Evolutionary conservation across 2,329 filamentous ascomycete species (phyloP).

Genomic region (Cladosporium sp.): DNA sequence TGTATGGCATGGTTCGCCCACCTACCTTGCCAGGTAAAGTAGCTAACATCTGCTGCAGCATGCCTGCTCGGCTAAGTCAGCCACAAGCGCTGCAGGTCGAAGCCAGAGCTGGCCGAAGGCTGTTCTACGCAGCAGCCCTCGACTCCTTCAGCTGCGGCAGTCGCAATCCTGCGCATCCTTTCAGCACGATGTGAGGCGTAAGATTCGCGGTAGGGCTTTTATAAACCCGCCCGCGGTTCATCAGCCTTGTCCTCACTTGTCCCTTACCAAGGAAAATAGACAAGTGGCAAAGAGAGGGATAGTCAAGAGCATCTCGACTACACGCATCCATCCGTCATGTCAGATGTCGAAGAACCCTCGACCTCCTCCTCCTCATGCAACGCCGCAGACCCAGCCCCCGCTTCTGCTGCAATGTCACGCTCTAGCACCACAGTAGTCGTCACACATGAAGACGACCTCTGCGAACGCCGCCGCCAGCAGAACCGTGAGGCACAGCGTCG

Average conservation of each 20-base stretch:
- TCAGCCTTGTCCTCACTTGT: no score
- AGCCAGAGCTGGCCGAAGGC: not conserved
- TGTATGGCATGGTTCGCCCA: not conserved
- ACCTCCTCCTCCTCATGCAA: not conserved
- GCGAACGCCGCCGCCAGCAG: not conserved
- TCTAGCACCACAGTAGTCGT: not conserved
- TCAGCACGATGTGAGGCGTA: not conserved
- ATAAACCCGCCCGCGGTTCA: not conserved
- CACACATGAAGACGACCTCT: not conserved
- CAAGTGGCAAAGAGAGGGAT: not conserved
- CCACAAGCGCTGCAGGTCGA: not conserved
- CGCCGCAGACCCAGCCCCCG: not conserved
- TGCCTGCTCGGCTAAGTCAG: not conserved
- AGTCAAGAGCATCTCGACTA: not conserved
- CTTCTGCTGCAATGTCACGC: constrained; percentile 1
- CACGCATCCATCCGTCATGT: not conserved
- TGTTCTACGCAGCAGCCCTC: not conserved
- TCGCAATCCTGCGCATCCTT: not conserved
- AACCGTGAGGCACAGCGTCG: constrained; percentile 4
- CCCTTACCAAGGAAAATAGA: no score
- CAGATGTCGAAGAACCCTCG: not conserved
- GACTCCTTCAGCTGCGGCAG: not conserved
- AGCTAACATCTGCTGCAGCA: not conserved
- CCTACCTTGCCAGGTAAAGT: not conserved
- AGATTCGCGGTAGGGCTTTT: not conserved